Evolutionary conservation across 768 basidiomycete species (phyloP), one percentile per base, ranked within the genome.

Genomic region (Infundibulicybe gibba): DNA sequence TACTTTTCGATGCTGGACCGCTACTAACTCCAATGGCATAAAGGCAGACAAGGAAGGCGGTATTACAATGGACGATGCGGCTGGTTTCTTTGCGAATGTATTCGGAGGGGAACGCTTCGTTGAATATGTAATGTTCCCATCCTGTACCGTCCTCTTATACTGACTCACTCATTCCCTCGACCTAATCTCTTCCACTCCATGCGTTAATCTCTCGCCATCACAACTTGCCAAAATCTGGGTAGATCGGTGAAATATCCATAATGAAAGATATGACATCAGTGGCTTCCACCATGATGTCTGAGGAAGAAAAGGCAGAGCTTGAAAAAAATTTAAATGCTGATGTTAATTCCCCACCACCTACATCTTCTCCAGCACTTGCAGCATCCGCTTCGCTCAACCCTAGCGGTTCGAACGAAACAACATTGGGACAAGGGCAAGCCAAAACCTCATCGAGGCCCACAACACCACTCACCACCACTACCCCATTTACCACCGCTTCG

Each of bases 211-310:
- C 5, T 21, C 30, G 41, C 40, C 19, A 11, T 41, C 21, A 41
- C 21, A n/a, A n/a, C n/a, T n/a, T n/a, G n/a, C n/a, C 8, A 8
- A 25, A 25, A 25, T 25, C 8, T 25, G 25, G 37, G 14, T 63
- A 97, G 94, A 95, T 98, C 51, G 95, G 95, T 48, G 95, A 97
- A 71, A 94, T 99, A 45, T 86, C 88, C 5, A 75, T 97, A 33
- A 92, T 97, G 82, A 97, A 94, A 61, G 91, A 90, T 54, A 90
- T 93, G 86, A 84, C 89, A 17, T 79, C 81, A 31, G 81, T 89
- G 19, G 88, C 93, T 12, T 79, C 85, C 31, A 87, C 88, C 5
- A 87, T 93, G 72, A 88, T 93, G 81, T 81, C 86, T 0, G 93
- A 94, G 5, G 97, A 97, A 58, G 95, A 97, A 59, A 87, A 86